phyloP scores from a whole-genome alignment of 164 flowering plant species.

The Litsea cubeba region DNA sequence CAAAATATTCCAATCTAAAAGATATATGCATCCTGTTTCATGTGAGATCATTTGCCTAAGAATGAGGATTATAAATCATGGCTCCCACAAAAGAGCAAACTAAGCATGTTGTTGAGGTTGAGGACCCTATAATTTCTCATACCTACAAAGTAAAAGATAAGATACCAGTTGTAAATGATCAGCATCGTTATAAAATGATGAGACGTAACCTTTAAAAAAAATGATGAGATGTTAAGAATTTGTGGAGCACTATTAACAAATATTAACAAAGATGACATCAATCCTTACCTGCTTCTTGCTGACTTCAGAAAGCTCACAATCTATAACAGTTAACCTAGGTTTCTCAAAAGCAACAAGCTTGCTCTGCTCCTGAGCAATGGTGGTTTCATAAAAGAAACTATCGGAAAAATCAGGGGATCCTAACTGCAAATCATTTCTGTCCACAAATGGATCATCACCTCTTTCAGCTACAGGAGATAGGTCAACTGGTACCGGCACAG shows the following conservation, averaged over 20 bases:
- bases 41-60: background rate
- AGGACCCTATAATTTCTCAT: background rate
- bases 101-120: background rate
- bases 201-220: background rate
- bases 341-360: conserved; percentile 12
- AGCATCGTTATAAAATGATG: background rate
- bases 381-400: conserved; percentile 6
- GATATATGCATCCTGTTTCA: background rate
- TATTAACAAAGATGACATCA: background rate
- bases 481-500: conserved; percentile 11
- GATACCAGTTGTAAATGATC: background rate
- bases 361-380: conserved; percentile 15
- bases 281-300: conserved; percentile 34
- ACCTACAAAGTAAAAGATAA: background rate
- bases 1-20: background rate
- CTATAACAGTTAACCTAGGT: conserved; percentile 4
- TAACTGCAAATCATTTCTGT: conserved; percentile 13
- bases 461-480: conserved; percentile 11
- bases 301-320: conserved; percentile 11
- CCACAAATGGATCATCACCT: conserved; percentile 10
- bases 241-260: background rate
- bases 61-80: background rate
- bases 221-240: no score
- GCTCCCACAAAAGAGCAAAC: background rate
- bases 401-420: conserved; percentile 16